These are phyloP conservation scores for Scedosporium dehoogii DNA, from an alignment of 2,329 filamentous ascomycete genomes.

Conservation along the genomic window DNA sequence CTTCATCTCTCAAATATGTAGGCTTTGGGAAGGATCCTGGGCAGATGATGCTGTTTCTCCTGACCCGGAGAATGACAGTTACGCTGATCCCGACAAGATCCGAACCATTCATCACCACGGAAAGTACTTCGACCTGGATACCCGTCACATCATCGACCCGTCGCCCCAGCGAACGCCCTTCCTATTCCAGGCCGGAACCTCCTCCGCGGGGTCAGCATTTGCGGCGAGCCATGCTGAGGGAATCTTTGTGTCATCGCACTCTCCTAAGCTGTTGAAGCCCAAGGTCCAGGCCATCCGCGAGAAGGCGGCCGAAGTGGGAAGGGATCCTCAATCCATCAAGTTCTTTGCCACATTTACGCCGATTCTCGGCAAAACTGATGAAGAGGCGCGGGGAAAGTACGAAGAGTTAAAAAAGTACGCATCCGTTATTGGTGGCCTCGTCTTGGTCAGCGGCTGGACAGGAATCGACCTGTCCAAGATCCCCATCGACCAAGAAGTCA, in stretches of 20 bases:
- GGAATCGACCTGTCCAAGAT: slow-evolving; percentile 50
- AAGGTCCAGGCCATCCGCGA: slow-evolving; percentile 43
- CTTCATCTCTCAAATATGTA: slow-evolving; percentile 12
- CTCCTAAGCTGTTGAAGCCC: slow-evolving; percentile 33
- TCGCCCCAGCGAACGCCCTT: slow-evolving; percentile 48
- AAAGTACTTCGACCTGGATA: slow-evolving; percentile 38
- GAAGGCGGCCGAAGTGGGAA: slow-evolving; percentile 37
- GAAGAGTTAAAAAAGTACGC: slow-evolving; percentile 41
- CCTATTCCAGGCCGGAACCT: slow-evolving; percentile 50
- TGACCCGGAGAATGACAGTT: slow-evolving; percentile 42
- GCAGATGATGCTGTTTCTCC: slow-evolving; percentile 45
- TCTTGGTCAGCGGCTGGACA: slow-evolving; percentile 47
- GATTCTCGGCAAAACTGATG: slow-evolving; percentile 37
- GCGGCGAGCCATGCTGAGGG: slow-evolving; percentile 49
- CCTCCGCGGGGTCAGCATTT: slow-evolving; percentile 44
- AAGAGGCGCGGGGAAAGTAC: slow-evolving; percentile 42
- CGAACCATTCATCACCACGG: slow-evolving; percentile 51
- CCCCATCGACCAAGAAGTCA: slow-evolving; percentile 47
- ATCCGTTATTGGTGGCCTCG: slow-evolving; percentile 41
- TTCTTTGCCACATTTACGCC: slow-evolving; percentile 42
- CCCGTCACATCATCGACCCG: slow-evolving; percentile 39
- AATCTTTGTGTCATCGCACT: slow-evolving; percentile 48
- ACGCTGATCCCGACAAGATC: slow-evolving; percentile 48
- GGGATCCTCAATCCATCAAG: slow-evolving; percentile 47
- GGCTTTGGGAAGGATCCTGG: slow-evolving; percentile 46